These are phyloP conservation scores for Clonostachys solani DNA, from an alignment of 2,329 filamentous ascomycete genomes.

Conservation along the genomic window DNA sequence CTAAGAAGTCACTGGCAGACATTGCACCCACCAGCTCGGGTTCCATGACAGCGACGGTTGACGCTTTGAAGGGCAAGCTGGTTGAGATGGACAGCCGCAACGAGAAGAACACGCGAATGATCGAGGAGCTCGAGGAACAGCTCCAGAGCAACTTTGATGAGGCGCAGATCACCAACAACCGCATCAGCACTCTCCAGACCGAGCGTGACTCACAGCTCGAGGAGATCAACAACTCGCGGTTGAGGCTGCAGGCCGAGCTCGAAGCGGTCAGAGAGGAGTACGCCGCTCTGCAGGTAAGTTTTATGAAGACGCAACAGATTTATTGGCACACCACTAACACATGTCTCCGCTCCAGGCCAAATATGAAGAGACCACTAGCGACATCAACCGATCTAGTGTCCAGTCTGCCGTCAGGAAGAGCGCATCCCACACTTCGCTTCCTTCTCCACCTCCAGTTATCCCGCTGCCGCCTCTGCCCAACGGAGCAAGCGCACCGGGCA, in stretches of 20 bases:
- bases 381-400: constrained; percentile 55
- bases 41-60: constrained; percentile 44
- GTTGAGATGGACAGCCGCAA: constrained; percentile 61
- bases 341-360: constrained; percentile 44
- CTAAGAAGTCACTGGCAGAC: constrained; percentile 49
- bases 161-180: constrained; percentile 79
- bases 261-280: constrained; percentile 67
- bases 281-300: constrained; percentile 69
- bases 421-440: constrained; percentile 74
- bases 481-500: constrained; percentile 37
- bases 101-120: constrained; percentile 85
- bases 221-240: constrained; percentile 65
- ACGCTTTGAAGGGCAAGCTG: constrained; percentile 63
- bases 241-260: constrained; percentile 63
- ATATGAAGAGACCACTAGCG: constrained; percentile 48
- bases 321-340: not conserved
- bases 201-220: constrained; percentile 74
- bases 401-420: constrained; percentile 79
- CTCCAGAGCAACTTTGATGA: constrained; percentile 93
- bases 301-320: not conserved
- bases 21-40: constrained; percentile 47
- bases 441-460: constrained; percentile 91
- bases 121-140: constrained; percentile 96
- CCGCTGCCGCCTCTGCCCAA: constrained; percentile 88
- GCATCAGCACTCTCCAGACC: constrained; percentile 75